Evolutionary conservation across 1,284 basidiomycete species (phyloP), one percentile per base, ranked within the genome.

Genomic region (Ganoderma resinaceum): DNA sequence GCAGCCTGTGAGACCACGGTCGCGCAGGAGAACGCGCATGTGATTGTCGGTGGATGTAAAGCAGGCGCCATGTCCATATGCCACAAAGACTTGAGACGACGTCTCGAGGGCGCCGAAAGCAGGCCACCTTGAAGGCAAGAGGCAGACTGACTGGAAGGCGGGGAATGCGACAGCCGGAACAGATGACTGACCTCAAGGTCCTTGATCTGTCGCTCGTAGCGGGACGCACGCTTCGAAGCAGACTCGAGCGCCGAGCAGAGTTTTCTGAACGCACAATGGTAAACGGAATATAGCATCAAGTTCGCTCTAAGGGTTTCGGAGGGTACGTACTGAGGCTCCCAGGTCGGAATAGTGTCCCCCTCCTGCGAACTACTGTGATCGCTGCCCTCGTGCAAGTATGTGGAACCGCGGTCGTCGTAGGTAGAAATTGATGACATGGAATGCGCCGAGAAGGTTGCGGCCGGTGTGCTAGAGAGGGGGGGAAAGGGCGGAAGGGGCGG

Each of bases 121-220:
- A 43, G 52, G 53, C 18, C 23, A n/a, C 37, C 37, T 14, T 26
- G 37, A 2, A 38, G 11, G 33, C 58, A 2, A 60, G 58, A 26
- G 18, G 26, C 12, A 18, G 49, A 42, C 59, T 40, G 7, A 35
- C 31, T 8, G 35, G 23, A 38, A 40, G 52, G 9, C 59, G 60
- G 49, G 40, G 40, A 42, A 60, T 42, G 12, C 49, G 58, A 52
- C 63, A 55, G 35, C 6, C 38, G 66, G 46, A 43, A 61, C 26
- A 33, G n/a, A 35, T 46, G 53, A 74, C 82, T 69, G 64, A 90
- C 91, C 83, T 92, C 90, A 68, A 93, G 81, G 65, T 90, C 88
- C 77, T 89, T 90, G 83, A 93, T 89, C 73, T 88, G 85, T 65
- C 81, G 79, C 76, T 93, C 91, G 67, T 88, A 87, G 70, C 83